Evolutionary conservation across 192 early-diverging fungal genomes (phyloP), one percentile per base, ranked within the genome.

Genomic region (Podila epigama): DNA sequence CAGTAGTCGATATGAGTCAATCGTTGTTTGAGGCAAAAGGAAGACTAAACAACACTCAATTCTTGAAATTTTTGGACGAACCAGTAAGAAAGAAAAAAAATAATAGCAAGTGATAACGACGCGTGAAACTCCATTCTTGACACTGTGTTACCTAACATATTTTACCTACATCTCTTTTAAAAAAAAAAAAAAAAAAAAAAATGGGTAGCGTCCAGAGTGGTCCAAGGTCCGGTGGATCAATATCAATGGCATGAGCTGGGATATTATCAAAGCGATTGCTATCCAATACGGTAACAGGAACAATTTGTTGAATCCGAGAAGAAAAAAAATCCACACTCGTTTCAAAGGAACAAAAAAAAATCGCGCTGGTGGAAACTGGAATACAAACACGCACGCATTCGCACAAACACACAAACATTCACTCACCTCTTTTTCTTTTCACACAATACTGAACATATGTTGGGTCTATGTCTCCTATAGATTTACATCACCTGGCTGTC

Each of bases 141-240:
- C n/a, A n/a, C n/a, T 48, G 4, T 22, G 20, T 22, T 48, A 22
- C 20, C 44, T 4, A 27, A 28, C 37, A 28, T 20, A 28, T 2
- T 18, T 66, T 15, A 53, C 18, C 5, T 35, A 29, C 40, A 25
- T 42, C 16, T n/a, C 20, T 27, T 15, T 25, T n/a, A n/a, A n/a
- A n/a, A n/a, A n/a, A n/a, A n/a, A n/a, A n/a, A n/a, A n/a, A n/a
- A n/a, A n/a, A n/a, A n/a, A n/a, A n/a, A n/a, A n/a, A 12, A 25
- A 18, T 12, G 8, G 28, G 6, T 41, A 66, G 48, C 73, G 79
- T 8, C 83, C 83, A 5, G 37, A 60, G 16, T 60, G 60, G 55
- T 75, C 60, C 16, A 33, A 33, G 16, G 71, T 78, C 16, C 65
- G 83, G 16, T 85, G 84, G 84, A 84, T 85, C 58, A 82, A 85